A percentile compares a stretch with the other conserved stretches of the same genome.
phyloP scores from a whole-genome alignment of 371 early-diverging fungal genomes.

The Mucor saturninus region DNA sequence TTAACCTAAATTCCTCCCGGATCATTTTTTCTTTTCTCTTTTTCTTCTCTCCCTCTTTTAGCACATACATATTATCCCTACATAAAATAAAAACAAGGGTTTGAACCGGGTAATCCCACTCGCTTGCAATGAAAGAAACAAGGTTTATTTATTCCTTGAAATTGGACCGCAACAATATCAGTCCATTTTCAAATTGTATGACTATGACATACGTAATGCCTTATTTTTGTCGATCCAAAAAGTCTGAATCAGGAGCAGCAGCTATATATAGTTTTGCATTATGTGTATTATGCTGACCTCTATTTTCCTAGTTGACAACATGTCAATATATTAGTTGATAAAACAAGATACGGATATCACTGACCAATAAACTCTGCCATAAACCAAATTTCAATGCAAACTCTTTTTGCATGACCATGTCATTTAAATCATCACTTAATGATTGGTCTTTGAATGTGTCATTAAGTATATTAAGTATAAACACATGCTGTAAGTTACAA shows the following conservation, averaged over 20 bases:
- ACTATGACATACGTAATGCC: background rate
- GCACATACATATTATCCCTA: no score
- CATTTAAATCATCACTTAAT: background rate
- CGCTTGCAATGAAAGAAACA: no score
- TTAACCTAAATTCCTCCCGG: no score
- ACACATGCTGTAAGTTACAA: slow-evolving; percentile 20
- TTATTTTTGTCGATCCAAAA: slow-evolving; percentile 7
- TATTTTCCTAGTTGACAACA: slow-evolving; percentile 3
- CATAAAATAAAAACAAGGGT: no score
- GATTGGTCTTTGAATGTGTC: slow-evolving; percentile 10
- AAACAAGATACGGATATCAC: background rate
- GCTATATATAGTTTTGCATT: background rate
- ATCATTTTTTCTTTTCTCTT: no score
- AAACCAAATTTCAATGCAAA: slow-evolving; percentile 41
- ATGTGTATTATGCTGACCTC: background rate
- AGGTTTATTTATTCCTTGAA: slow-evolving; percentile 1
- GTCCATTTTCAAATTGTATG: background rate
- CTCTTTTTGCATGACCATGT: slow-evolving; percentile 22
- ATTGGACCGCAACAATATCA: background rate
- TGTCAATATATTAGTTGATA: background rate
- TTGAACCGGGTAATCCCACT: no score
- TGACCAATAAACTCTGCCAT: slow-evolving; percentile 27
- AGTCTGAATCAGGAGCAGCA: slow-evolving; percentile 11
- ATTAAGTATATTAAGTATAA: slow-evolving; percentile 20
- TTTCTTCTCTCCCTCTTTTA: no score